Base-by-base conservation (phyloP, 208 protist species). In the Trypanosomatidae sp. region DNA sequence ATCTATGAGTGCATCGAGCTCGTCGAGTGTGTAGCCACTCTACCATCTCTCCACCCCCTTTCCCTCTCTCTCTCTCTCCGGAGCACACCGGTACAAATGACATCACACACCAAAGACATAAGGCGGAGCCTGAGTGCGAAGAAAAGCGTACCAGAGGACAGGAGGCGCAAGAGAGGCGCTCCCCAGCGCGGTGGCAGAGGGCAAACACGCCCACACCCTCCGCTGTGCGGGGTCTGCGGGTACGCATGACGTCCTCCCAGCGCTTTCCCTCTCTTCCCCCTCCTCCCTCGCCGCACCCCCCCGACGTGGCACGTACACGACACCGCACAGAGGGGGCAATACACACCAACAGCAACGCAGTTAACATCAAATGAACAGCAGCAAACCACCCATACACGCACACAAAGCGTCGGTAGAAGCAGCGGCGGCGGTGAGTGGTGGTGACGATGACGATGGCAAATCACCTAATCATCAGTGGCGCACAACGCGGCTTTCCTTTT, bases 301-400 rank as follows among this genome's bases (percentile, higher is more conserved):
- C 36, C 36, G 36, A 39, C 36, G 36, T 39, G 3, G 28, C 19
- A 55, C 50, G 2, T 17, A 49, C 46, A 49, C 46, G 10, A 12
- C 22, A 22, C 25, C 25, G 8, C 33, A n/a, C 12, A 17, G 1
- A 65, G 59, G 4, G 3, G 15, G 25, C 7, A 13, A 28, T 5
- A 17, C 7, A 36, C 36, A 3, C 28, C 7, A 25, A 25, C 50
- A 22, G 50, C 22, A 55, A 55, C 50, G 13, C 50, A 55, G 22
- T 12, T 9, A 8, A 10, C 50, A 55, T 17, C 4, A 2, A 6
- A 10, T 55, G 44, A 39, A 39, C n/a, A 58, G 30, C 36, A 59
- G 70, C 28, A 74, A 69, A 62, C 52, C 41, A 28, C 49, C 28
- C 22, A 66, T 17, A 65, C 59, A 65, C 59, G 4, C 59, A 65